phyloP scores from a whole-genome alignment of 176 grass and related monocot genomes.

The Saccharum officinarum region DNA sequence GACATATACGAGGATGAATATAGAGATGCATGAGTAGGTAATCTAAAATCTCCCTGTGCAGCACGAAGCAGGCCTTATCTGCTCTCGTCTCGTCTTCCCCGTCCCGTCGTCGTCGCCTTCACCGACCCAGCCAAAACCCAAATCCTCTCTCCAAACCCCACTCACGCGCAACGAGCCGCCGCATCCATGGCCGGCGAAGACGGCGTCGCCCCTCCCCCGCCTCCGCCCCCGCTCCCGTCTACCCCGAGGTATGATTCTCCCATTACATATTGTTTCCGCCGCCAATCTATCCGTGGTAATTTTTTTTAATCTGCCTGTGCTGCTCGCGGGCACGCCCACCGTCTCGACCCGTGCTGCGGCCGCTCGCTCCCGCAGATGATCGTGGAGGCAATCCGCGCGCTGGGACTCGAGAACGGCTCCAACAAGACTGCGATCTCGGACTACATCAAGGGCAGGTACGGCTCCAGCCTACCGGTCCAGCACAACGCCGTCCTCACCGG shows the following conservation, averaged over 20 bases:
- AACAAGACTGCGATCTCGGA: slow-evolving; percentile 68
- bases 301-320: neutral
- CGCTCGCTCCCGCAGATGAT: slow-evolving; percentile 62
- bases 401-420: slow-evolving; percentile 47
- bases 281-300: neutral
- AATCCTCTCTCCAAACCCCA: neutral
- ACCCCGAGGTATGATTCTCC: slow-evolving; percentile 54
- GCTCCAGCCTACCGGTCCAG: slow-evolving; percentile 30
- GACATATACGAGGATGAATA: too few relatives aligned
- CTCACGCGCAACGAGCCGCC: neutral
- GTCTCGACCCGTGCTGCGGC: neutral
- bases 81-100: neutral
- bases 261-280: neutral
- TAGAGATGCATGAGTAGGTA: too few relatives aligned
- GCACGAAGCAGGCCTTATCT: too few relatives aligned
- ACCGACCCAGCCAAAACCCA: slow-evolving; percentile 36
- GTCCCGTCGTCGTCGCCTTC: slow-evolving; percentile 9
- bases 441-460: slow-evolving; percentile 65
- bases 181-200: slow-evolving; percentile 55
- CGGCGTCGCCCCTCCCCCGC: slow-evolving; percentile 36
- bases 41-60: too few relatives aligned
- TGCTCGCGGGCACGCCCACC: neutral
- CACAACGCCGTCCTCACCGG: slow-evolving; percentile 54
- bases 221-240: slow-evolving; percentile 40
- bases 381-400: slow-evolving; percentile 54